Evolutionary conservation across 2,329 filamentous ascomycete genomes (phyloP).

Genomic region (Neofusicoccum ribis): DNA sequence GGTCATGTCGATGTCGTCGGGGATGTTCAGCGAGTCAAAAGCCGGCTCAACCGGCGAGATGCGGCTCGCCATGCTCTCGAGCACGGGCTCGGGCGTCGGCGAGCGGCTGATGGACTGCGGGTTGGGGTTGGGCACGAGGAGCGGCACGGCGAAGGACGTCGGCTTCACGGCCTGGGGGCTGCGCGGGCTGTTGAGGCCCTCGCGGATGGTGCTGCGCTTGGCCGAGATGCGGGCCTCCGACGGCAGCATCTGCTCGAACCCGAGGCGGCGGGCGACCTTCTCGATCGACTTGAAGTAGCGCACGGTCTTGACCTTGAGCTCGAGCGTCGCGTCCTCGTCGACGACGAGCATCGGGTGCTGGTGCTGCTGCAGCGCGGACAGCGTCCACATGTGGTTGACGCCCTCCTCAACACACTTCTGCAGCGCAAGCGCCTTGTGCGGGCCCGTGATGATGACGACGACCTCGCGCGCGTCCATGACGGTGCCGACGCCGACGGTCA

Average conservation of each 20-base stretch:
- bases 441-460: slow-evolving; percentile 77
- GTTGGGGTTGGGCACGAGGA: slow-evolving; percentile 19
- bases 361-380: slow-evolving; percentile 78
- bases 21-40: slow-evolving; percentile 2
- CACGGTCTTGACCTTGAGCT: slow-evolving; percentile 49
- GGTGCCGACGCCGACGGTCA: slow-evolving; percentile 83
- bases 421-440: slow-evolving; percentile 77
- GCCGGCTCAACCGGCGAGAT: slow-evolving; percentile 20
- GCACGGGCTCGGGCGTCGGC: slow-evolving; percentile 36
- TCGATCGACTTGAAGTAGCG: slow-evolving; percentile 55
- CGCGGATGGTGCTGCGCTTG: slow-evolving; percentile 37
- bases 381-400: slow-evolving; percentile 89
- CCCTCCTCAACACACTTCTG: slow-evolving; percentile 79
- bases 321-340: slow-evolving; percentile 67
- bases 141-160: slow-evolving; percentile 2
- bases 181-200: slow-evolving; percentile 24
- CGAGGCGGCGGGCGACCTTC: slow-evolving; percentile 45
- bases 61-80: slow-evolving; percentile 37
- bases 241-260: slow-evolving; percentile 45
- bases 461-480: slow-evolving; percentile 80
- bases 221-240: slow-evolving; percentile 25
- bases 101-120: slow-evolving; percentile 24
- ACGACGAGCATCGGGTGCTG: slow-evolving; percentile 79
- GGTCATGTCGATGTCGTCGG: slow-evolving; percentile 30
- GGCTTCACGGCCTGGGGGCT: neutral